Evolutionary conservation across 371 early-diverging fungal genomes (phyloP), one percentile per base, ranked within the genome.

Genomic region (Mycotypha africana): DNA sequence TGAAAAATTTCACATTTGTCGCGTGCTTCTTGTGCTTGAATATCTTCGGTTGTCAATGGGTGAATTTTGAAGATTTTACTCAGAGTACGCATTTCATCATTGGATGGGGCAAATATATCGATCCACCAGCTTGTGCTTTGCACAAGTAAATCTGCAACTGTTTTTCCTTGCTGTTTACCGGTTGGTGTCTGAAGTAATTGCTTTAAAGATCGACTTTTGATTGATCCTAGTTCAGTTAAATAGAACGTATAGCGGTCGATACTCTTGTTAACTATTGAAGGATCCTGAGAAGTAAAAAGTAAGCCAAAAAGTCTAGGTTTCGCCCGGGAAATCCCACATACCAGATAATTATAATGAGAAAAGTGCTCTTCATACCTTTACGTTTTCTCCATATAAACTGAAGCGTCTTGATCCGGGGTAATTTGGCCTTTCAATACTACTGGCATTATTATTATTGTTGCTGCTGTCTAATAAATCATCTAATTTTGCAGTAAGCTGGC

Each of bases 1-100:
- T 80, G 76, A 51, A 93, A 94, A 45, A 89, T 75, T 60, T 97
- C 97, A 58, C 91, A 91, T 56, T 97, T 97, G 58, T 95, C 96
- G 1, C 95, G 76, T 1, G 80, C 84, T 51, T 95, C 97, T 51
- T 93, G 85, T 19, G 86, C 86, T 62, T 87, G 78, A 42, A 96
- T 89, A 59, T 95, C 97, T 66, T 96, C 95, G 12, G 83, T 82
- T 1, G 95, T 95, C 10, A 97, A 62, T 19, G 97, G 93, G 60
- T 97, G 84, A 36, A 84, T 70, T 23, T 73, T 62, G 46, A 84
- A 84, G 5, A 81, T 72, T 76, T 81, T 78, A 50, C 84, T 81
- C 19, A 92, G 49, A 11, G 71, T 55, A 17, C 79, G 58, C 81
- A 95, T 88, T 56, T 95, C 96, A 19, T 75, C 72, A 38, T 81